Conservation (phyloP, 2,329 filamentous ascomycete species). For the Colletotrichum gloeosporioides region DNA sequence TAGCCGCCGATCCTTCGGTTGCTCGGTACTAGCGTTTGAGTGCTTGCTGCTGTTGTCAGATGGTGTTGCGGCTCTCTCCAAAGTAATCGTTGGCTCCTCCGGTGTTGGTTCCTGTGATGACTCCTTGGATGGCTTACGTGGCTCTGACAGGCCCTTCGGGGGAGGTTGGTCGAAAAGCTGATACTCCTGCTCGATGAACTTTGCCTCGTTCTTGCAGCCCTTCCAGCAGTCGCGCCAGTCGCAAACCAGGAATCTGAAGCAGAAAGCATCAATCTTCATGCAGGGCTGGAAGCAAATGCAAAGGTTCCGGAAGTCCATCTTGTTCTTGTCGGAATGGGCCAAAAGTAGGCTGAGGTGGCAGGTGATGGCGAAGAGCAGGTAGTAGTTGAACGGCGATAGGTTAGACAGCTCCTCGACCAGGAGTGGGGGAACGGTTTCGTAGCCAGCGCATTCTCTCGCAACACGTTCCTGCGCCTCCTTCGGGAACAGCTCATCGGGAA, state of each 20-base stretch:
- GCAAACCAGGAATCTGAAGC: slow-evolving; percentile 93
- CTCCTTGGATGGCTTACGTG: slow-evolving; percentile 25
- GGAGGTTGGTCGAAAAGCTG: slow-evolving; percentile 62
- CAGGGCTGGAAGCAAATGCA: slow-evolving; percentile 98
- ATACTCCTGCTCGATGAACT: slow-evolving; percentile 75
- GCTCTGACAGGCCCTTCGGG: slow-evolving; percentile 52
- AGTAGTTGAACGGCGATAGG: slow-evolving; percentile 96
- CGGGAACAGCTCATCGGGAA: slow-evolving; percentile 94
- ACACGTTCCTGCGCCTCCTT: slow-evolving; percentile 83
- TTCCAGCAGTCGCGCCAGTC: slow-evolving; percentile 98
- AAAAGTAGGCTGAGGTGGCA: slow-evolving; percentile 92
- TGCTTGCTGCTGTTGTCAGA: slow-evolving; percentile 71
- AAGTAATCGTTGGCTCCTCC: slow-evolving; percentile 27
- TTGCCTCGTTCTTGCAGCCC: slow-evolving; percentile 89
- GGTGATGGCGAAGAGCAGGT: slow-evolving; percentile 95
- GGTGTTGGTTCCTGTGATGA: slow-evolving; percentile 12
- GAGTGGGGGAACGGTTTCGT: slow-evolving; percentile 81
- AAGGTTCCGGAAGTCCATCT: slow-evolving; percentile 96
- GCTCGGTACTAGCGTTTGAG: slow-evolving; percentile 36
- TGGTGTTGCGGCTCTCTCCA: slow-evolving; percentile 51
- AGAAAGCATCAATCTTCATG: slow-evolving; percentile 94
- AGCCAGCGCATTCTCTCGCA: slow-evolving; percentile 77
- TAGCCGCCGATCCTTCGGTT: slow-evolving; percentile 35
- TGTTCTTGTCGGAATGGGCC: slow-evolving; percentile 93
- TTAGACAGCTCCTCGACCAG: slow-evolving; percentile 92